Evolutionary conservation across 768 basidiomycete species (phyloP), one percentile per base, ranked within the genome.

Genomic region (Amanita rimosa): DNA sequence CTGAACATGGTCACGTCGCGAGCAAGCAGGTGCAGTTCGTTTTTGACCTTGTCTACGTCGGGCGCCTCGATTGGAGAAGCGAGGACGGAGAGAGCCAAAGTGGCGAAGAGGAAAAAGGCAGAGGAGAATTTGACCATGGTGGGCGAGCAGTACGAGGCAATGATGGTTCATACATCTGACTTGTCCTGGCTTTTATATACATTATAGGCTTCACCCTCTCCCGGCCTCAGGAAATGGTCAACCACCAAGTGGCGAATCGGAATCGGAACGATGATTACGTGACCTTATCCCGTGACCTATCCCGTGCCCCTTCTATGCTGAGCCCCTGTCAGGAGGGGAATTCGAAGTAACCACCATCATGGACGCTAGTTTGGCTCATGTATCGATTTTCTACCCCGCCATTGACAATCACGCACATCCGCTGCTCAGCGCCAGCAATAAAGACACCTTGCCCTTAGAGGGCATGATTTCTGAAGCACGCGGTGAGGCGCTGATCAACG

Each of bases 401-500:
- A 83, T 85, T 58, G 85, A 89, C 65, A 87, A 88, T 60, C 87
- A 89, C 57, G 82, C 85, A 0, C 87, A 89, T 57, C 81, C 85
- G 1, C 66, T 90, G 16, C 67, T 89, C 41, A 64, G 67, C 19
- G 67, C 64, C 5, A 63, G 64, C 16, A 57, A 74, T 46, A 72
- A 79, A 26, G 51, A 65, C 43, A 56, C 53, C 3, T 55, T 85
- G 14, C 72, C 79, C 0, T 74, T 87, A 52, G 81, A 88, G 50
- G 78, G 78, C 0, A 57, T 84, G 42, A 64, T 83, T 38, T 81
- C 82, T 2, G 85, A 88, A 59, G 81, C 84, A 17, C 58, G 63
- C 13, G 79, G 74, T 5, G 59, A 69, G 7, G 77, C 78, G 0
- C 65, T 82, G 29, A 60, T 58, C 8, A 58, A 62, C 21, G 81